Evolutionary conservation across 768 basidiomycete species (phyloP).

Genomic region (Mycena crocata): DNA sequence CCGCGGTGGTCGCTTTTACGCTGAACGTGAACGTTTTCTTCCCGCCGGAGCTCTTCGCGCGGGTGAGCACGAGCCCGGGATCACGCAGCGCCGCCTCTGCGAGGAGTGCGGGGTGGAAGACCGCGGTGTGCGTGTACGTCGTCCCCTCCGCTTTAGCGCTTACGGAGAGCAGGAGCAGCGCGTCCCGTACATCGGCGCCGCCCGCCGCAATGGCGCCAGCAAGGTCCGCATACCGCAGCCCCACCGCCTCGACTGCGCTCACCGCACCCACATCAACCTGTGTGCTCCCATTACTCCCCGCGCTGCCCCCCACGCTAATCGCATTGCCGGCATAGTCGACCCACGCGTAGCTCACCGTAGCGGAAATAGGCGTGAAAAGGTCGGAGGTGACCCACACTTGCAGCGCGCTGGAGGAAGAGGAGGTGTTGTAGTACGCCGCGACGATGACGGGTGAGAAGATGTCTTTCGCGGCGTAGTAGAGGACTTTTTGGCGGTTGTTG

Average conservation of each 20-base stretch:
- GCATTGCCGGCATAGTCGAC: constrained; percentile 10
- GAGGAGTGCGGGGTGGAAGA: constrained; percentile 25
- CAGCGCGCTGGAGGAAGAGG: constrained; percentile 3
- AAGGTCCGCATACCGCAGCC: constrained; percentile 1
- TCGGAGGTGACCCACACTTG: constrained; percentile 28
- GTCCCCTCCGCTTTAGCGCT: neutral
- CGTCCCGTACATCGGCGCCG: neutral
- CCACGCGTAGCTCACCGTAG: constrained; percentile 15
- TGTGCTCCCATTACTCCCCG: neutral
- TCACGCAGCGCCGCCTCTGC: constrained; percentile 24
- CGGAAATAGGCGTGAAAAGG: neutral
- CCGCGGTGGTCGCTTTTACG: constrained; percentile 14
- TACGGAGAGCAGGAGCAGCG: constrained; percentile 12
- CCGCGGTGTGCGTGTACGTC: constrained; percentile 23
- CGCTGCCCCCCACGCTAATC: neutral
- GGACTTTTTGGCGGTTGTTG: constrained; percentile 27
- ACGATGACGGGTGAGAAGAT: constrained; percentile 27
- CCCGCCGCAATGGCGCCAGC: neutral
- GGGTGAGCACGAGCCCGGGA: constrained; percentile 11
- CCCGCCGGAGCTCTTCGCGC: neutral
- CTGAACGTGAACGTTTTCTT: constrained; percentile 4
- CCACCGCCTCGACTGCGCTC: neutral
- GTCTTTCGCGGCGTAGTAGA: constrained; percentile 26
- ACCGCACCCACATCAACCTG: constrained; percentile 6
- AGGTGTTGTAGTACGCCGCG: constrained; percentile 24